phyloP scores from a whole-genome alignment of 345 rosid species.

The Reutealis trisperma region DNA sequence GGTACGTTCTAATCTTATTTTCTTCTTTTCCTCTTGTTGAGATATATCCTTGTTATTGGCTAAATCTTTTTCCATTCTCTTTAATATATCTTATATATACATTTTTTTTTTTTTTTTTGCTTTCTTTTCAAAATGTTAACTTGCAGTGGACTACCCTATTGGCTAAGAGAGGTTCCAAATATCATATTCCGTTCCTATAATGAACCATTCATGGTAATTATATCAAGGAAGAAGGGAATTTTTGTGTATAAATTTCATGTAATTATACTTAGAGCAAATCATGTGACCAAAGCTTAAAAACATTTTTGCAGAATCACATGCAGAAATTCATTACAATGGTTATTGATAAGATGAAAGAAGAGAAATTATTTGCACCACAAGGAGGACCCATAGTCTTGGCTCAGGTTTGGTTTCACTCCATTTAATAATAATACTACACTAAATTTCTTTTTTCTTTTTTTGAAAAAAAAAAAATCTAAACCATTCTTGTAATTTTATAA shows the following conservation, averaged over 20 bases:
- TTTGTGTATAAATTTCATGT: background rate
- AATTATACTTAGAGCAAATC: background rate
- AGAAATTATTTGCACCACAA: slow-evolving; percentile 61
- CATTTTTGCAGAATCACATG: slow-evolving; percentile 47
- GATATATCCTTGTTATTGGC: no score
- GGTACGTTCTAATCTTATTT: slow-evolving; percentile 41
- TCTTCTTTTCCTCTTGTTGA: background rate
- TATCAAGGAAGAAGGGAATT: background rate
- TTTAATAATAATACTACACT: background rate
- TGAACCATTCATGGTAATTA: slow-evolving; percentile 71
- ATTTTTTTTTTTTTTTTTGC: background rate
- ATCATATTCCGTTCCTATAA: slow-evolving; percentile 79
- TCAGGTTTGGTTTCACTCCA: slow-evolving; percentile 40
- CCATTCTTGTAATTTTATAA: background rate
- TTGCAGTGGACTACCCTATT: slow-evolving; percentile 82
- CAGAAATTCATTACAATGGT: slow-evolving; percentile 48
- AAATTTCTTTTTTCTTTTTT: background rate
- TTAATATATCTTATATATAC: background rate
- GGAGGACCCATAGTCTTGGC: slow-evolving; percentile 75
- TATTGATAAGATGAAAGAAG: slow-evolving; percentile 38
- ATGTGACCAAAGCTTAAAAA: background rate
- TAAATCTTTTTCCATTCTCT: background rate
- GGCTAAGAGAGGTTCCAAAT: slow-evolving; percentile 74
- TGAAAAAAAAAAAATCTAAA: background rate
- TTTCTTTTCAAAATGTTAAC: background rate